Conservation (phyloP, 129 eudicot genomes). For the Solidago caesia region DNA sequence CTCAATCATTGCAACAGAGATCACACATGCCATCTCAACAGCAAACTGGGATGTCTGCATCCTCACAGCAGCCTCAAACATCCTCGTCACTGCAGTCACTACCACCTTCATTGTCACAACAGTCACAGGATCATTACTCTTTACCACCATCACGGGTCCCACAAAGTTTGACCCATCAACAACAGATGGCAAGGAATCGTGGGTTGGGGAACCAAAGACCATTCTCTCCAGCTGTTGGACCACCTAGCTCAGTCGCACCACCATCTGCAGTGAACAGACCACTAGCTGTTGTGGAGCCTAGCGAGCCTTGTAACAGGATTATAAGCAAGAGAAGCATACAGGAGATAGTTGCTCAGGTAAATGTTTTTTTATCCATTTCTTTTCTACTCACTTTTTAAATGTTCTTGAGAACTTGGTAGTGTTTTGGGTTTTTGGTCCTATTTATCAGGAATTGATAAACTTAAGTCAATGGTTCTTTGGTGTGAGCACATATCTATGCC, state of each 20-base stretch:
- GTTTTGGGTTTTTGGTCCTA: no score
- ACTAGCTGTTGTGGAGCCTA: slow-evolving; percentile 42
- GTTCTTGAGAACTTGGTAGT: no score
- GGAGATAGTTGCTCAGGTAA: slow-evolving; percentile 80
- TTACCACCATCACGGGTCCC: slow-evolving; percentile 63
- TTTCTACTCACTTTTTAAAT: no score
- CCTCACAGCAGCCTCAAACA: slow-evolving; percentile 62
- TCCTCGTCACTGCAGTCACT: slow-evolving; percentile 49
- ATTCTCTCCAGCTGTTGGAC: slow-evolving; percentile 42
- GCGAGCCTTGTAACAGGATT: slow-evolving; percentile 61
- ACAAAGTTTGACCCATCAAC: slow-evolving; percentile 56
- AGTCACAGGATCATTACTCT: slow-evolving; percentile 58
- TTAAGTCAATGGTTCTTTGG: no score
- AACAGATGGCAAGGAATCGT: slow-evolving; percentile 55
- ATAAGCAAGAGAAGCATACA: slow-evolving; percentile 84
- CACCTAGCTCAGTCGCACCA: slow-evolving; percentile 40
- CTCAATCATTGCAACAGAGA: slow-evolving; percentile 67
- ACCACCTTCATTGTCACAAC: slow-evolving; percentile 46
- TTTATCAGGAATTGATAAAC: no score
- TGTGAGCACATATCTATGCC: no score
- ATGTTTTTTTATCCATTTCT: neutral
- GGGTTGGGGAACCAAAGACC: slow-evolving; percentile 69
- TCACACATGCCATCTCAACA: slow-evolving; percentile 57
- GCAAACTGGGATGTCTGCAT: slow-evolving; percentile 43
- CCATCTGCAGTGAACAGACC: slow-evolving; percentile 34